A percentile compares a stretch with the other conserved stretches of the same genome.
Conservation (phyloP, 78 protist species). For the Tieghemostelium lacteum region DNA sequence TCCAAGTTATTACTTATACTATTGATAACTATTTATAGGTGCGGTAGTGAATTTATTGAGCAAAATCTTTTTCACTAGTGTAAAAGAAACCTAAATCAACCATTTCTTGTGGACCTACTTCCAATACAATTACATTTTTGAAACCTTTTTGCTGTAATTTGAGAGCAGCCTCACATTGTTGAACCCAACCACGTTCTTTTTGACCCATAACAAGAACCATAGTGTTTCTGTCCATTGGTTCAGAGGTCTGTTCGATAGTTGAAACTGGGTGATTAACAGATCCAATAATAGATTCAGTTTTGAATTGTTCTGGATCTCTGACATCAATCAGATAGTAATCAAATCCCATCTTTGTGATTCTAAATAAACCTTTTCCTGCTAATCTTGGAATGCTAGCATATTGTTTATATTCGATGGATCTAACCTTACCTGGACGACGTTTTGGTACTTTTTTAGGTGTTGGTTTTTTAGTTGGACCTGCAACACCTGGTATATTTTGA, state of each 20-base stretch:
- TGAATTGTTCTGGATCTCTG: conserved; percentile 7
- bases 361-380: conserved; percentile 41
- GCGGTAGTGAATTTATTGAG: no score
- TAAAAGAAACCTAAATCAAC: conserved; percentile 68
- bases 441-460: conserved; percentile 69
- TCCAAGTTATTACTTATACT: no score
- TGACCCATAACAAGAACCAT: conserved; percentile 28
- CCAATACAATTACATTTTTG: conserved; percentile 45
- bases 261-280: conserved; percentile 61
- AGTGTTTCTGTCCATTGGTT: conserved; percentile 16
- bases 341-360: conserved; percentile 51
- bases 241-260: conserved; percentile 7
- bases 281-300: conserved; percentile 23
- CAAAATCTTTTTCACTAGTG: conserved; percentile 12
- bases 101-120: conserved; percentile 31
- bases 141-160: conserved; percentile 37
- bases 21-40: no score
- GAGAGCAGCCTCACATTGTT: conserved; percentile 56
- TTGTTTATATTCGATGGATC: conserved; percentile 50
- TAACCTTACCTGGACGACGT: conserved; percentile 69
- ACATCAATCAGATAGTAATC: conserved; percentile 58
- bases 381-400: conserved; percentile 57
- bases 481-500: conserved; percentile 10
- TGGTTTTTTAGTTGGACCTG: conserved; percentile 32
- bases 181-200: conserved; percentile 61